Percentiles rank a stretch among this genome's conserved stretches.
These are phyloP conservation scores for Dacryopinax primogenitus DNA, from an alignment of 768 basidiomycete species.

Conservation along the genomic window DNA sequence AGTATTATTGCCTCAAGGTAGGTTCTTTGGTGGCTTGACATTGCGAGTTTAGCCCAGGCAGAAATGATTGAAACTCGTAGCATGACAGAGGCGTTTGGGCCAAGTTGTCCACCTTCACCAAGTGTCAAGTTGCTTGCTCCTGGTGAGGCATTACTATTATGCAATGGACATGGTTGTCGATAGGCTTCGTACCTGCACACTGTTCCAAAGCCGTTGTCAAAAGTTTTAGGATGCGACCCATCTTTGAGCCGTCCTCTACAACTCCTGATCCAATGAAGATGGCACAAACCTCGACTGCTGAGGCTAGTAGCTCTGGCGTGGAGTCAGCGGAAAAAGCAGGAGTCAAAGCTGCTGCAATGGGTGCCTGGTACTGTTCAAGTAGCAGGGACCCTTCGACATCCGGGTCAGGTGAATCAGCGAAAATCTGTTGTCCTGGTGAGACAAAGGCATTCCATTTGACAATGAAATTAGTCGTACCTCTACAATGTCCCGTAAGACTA, in stretches of 20 bases:
- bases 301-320: slow-evolving; percentile 85
- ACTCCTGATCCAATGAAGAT: slow-evolving; percentile 91
- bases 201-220: slow-evolving; percentile 79
- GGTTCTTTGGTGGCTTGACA: slow-evolving; percentile 55
- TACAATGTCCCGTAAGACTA: slow-evolving; percentile 84
- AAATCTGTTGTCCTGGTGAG: slow-evolving; percentile 43
- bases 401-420: slow-evolving; percentile 75
- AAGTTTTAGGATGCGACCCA: slow-evolving; percentile 89
- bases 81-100: slow-evolving; percentile 92
- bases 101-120: slow-evolving; percentile 74
- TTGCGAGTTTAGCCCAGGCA: slow-evolving; percentile 88
- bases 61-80: slow-evolving; percentile 81
- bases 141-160: slow-evolving; percentile 23
- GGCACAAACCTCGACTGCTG: slow-evolving; percentile 86
- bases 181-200: slow-evolving; percentile 56
- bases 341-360: slow-evolving; percentile 92
- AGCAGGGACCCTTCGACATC: slow-evolving; percentile 82
- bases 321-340: slow-evolving; percentile 93
- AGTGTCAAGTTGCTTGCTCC: slow-evolving; percentile 73
- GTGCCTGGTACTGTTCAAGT: slow-evolving; percentile 95
- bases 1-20: slow-evolving; percentile 74
- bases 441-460: neutral
- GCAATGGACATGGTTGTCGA: neutral
- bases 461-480: slow-evolving; percentile 40
- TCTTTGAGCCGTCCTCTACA: slow-evolving; percentile 73